A percentile compares a stretch with the other conserved stretches of the same genome.
Evolutionary conservation across 225 moss, liverwort and hornwort species (phyloP).

Genomic region (Rhytidiadelphus loreus): DNA sequence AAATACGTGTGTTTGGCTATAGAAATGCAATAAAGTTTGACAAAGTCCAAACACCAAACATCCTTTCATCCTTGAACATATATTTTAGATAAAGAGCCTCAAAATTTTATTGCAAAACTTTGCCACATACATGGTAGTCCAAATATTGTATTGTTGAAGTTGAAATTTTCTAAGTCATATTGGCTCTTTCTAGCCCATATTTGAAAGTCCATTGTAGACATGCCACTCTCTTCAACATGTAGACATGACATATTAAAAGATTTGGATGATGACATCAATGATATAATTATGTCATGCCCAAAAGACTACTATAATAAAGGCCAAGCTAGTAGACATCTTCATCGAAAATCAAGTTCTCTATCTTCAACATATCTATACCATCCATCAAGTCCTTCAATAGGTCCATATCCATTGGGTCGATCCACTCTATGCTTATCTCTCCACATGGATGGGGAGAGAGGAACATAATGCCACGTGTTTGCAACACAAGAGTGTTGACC

Average conservation of each 20-base stretch:
- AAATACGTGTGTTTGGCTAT: no score
- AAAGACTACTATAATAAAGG: no score
- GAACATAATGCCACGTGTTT: no score
- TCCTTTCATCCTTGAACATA: no score
- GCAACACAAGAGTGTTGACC: not conserved
- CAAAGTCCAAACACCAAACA: no score
- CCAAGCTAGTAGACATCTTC: not conserved
- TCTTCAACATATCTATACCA: not conserved
- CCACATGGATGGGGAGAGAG: not conserved
- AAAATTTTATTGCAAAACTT: not conserved
- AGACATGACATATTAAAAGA: not conserved
- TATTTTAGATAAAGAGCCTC: not conserved
- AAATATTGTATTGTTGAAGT: not conserved
- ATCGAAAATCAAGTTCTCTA: not conserved
- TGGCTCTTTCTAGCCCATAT: not conserved
- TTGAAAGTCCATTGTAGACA: not conserved
- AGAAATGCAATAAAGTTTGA: no score
- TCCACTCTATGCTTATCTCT: not conserved
- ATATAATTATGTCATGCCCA: no score
- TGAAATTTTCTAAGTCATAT: not conserved
- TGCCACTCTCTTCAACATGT: no score
- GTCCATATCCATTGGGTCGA: not conserved
- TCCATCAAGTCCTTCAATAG: not conserved
- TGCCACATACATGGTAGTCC: accelerated
- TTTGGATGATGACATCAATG: no score